Conservation (phyloP, 176 grass and related monocot species). For the Juncus inflexus region DNA sequence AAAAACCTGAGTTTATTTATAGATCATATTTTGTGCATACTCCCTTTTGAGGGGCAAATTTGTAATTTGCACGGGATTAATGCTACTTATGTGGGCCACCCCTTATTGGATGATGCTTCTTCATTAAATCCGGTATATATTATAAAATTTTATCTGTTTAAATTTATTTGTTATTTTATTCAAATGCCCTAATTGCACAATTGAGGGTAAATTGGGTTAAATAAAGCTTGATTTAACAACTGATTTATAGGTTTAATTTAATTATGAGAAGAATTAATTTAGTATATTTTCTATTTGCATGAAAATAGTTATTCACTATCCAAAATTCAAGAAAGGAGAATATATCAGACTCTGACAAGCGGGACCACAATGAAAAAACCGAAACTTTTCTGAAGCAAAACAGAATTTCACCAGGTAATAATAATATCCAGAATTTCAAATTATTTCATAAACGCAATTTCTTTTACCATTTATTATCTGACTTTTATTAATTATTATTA, state of each 20-base stretch:
- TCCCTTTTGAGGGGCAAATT: conserved; percentile 93
- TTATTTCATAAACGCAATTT: not conserved
- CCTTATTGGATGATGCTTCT: conserved; percentile 67
- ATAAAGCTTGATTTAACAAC: not conserved
- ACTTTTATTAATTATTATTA: not conserved
- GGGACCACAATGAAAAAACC: conserved; percentile 42
- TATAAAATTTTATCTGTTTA: not conserved
- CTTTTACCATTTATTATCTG: not conserved
- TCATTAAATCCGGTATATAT: conserved; percentile 50
- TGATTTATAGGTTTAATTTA: no score
- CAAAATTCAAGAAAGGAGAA: conserved; percentile 26
- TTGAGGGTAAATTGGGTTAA: not conserved
- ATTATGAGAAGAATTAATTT: no score
- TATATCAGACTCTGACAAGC: conserved; percentile 42
- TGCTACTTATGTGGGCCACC: conserved; percentile 94
- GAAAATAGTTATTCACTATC: conserved; percentile 25
- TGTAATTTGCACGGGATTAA: conserved; percentile 68
- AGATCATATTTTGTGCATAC: conserved; percentile 88
- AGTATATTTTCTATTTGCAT: conserved; percentile 21
- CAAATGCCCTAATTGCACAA: not conserved
- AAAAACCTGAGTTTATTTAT: conserved; percentile 45
- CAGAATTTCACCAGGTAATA: conserved; percentile 57
- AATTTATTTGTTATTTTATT: conserved; percentile 1
- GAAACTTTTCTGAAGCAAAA: conserved; percentile 62
- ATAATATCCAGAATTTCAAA: conserved; percentile 11